Evolutionary conservation across 805 yeast genomes (phyloP).

Genomic region (Saturnispora halmiae): DNA sequence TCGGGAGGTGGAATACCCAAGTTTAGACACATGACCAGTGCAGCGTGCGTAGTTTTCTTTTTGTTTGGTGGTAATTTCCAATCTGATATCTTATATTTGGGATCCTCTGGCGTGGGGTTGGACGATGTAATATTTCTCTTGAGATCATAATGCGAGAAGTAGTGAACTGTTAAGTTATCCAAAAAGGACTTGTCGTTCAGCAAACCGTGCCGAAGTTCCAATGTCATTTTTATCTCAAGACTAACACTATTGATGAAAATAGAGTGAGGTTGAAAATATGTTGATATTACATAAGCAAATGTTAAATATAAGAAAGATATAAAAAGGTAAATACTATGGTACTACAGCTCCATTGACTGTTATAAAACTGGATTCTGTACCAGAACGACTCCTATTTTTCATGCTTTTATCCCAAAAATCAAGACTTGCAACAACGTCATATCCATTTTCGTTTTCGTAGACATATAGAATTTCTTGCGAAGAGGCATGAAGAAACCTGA

Average conservation of each 20-base stretch:
- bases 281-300: neutral
- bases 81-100: slow-evolving; percentile 65
- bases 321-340: neutral
- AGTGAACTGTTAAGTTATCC: slow-evolving; percentile 25
- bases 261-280: neutral
- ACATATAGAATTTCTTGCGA: slow-evolving; percentile 92
- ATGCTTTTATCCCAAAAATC: slow-evolving; percentile 67
- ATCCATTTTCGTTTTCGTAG: slow-evolving; percentile 82
- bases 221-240: slow-evolving; percentile 11
- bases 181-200: slow-evolving; percentile 25
- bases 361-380: neutral
- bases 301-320: neutral
- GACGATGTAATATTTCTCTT: slow-evolving; percentile 90
- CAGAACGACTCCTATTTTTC: slow-evolving; percentile 18
- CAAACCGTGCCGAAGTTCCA: slow-evolving; percentile 27
- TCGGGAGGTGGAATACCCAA: slow-evolving; percentile 98
- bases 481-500: slow-evolving; percentile 77
- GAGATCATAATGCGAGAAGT: slow-evolving; percentile 63
- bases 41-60: slow-evolving; percentile 89
- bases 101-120: slow-evolving; percentile 54
- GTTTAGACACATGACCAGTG: slow-evolving; percentile 80
- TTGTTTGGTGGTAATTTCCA: slow-evolving; percentile 90
- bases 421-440: slow-evolving; percentile 83
- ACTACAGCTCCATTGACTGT: neutral
- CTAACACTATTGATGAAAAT: neutral